phyloP scores from a whole-genome alignment of 2,329 filamentous ascomycete species.

The Orbilia blumenaviensis region DNA sequence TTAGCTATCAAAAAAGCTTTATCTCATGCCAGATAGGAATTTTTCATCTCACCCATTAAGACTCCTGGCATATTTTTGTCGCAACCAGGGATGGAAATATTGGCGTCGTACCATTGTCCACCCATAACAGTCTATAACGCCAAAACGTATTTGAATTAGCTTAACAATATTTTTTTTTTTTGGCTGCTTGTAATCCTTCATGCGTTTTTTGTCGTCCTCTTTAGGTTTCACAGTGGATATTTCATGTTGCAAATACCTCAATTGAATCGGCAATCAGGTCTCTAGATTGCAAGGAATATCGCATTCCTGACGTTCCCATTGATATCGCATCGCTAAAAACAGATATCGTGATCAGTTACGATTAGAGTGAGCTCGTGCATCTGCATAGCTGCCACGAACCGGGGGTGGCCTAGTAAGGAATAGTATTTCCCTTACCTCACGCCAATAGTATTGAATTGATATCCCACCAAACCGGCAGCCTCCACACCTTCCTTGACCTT shows the following conservation, averaged over 20 bases:
- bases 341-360: slow-evolving; percentile 3
- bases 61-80: slow-evolving; percentile 99
- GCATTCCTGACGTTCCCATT: slow-evolving; percentile 98
- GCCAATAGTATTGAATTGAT: slow-evolving; percentile 99
- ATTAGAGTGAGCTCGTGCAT: slow-evolving; percentile 27
- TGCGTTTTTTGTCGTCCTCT: not conserved
- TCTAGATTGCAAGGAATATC: slow-evolving; percentile 90
- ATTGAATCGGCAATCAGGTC: slow-evolving; percentile 98
- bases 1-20: slow-evolving; percentile 19
- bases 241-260: slow-evolving; percentile 64
- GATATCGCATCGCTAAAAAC: slow-evolving; percentile 79
- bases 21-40: not conserved
- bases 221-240: slow-evolving; percentile 20
- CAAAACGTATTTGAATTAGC: slow-evolving; percentile 12
- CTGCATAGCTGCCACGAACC: slow-evolving; percentile 1
- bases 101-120: slow-evolving; percentile 98
- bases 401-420: not conserved
- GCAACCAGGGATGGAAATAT: slow-evolving; percentile 94
- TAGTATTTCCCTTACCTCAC: slow-evolving; percentile 68
- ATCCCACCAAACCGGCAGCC: slow-evolving; percentile 82
- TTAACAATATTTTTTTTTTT: not conserved
- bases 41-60: slow-evolving; percentile 67
- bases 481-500: slow-evolving; percentile 77
- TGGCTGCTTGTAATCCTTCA: not conserved
- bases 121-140: slow-evolving; percentile 82